Base-by-base conservation (phyloP, 352 stramenopile genomes). In the Phytophthora idaei region DNA sequence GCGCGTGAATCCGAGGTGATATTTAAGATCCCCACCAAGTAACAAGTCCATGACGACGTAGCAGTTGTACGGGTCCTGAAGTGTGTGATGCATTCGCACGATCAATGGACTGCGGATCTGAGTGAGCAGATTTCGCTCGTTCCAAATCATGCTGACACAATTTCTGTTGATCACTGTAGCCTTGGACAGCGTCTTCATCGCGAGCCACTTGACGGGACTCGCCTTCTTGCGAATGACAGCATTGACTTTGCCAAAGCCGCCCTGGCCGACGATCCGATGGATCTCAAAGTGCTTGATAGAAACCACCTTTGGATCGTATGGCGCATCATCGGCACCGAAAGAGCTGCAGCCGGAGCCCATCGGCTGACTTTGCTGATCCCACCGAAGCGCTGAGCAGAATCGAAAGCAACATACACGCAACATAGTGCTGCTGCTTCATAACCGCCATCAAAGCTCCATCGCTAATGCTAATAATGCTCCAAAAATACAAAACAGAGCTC, bases 11-110 rank as follows among this genome's bases (percentile, higher is more conserved):
- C 61, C 64, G 14, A 96, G 69, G 46, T 92, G 82, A 31, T 82
- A 94, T 45, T 90, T 87, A 34, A 94, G 76, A 45, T 94, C 85
- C 17, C 85, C 85, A 1, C 83, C 85, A 8, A 89, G 77, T 15
- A 90, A 67, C 57, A 94, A 57, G 47, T 94, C 83, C 81, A 94
- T 89, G 27, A 92, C 77, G 27, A 94, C 81, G 47, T 92, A 94
- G 61, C 85, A 94, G 51, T 86, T 87, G 48, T 79, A 62, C 0
- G 54, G 31, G 53, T 92, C 81, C 31, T 92, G 81, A 44, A 92
- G 91, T 5, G 81, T 81, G 61, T 90, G 80, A 51, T 91, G 74
- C 76, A 94, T 90, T 25, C 57, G 61, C 8, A 92, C 80, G 29
- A 92, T 67, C 25, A 81, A 67, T 3, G 80, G 77, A 28, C 76